Evolutionary conservation across 305 asterid species (phyloP), one percentile per base, ranked within the genome.

Genomic region (Ilex paraguariensis): DNA sequence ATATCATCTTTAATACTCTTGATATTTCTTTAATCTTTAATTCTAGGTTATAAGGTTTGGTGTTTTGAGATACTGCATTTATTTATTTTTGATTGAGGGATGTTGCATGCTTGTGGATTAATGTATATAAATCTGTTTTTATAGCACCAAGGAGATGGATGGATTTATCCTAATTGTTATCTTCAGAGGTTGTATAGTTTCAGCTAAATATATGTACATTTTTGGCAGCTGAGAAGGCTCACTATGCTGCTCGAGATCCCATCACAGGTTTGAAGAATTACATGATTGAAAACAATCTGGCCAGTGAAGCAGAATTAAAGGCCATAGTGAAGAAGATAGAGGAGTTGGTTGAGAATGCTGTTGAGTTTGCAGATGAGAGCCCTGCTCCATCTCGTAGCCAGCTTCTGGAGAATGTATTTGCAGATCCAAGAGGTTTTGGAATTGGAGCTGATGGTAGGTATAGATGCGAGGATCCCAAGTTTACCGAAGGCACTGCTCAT

Each of bases 361-460:
- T 92, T 28, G 97, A 89, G 76, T 92, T 92, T 72, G 98, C 96
- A 0, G 91, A 89, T 51, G 70, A 73, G 74, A 92, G 98, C 83
- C 95, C 95, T 6, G 81, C 62, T 60, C 98, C 98, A 36, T 68
- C 66, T 44, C 95, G 97, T 5, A 92, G 83, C 63, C 97, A 92
- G 75, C 80, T 92, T 71, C 85, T 92, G 1, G 97, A 89, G 78
- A 92, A 92, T 39, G 98, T 92, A 8, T 92, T 92, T 59, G 98
- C 98, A 14, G 97, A 92, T 72, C 98, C 98, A 3, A 81, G 82
- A 66, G 98, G 98, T 7, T 92, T 92, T 17, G 97, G 98, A 10
- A 92, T 92, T 36, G 98, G 96, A 54, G 97, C 98, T 16, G 95
- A 92, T 66, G 98, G 98, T n/a, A 89, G 75, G 82, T 91, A 91